Evolutionary conservation across 2,329 filamentous ascomycete genomes (phyloP), one percentile per base, ranked within the genome.

Genomic region (Stagonosporopsis cucurbitacearum): DNA sequence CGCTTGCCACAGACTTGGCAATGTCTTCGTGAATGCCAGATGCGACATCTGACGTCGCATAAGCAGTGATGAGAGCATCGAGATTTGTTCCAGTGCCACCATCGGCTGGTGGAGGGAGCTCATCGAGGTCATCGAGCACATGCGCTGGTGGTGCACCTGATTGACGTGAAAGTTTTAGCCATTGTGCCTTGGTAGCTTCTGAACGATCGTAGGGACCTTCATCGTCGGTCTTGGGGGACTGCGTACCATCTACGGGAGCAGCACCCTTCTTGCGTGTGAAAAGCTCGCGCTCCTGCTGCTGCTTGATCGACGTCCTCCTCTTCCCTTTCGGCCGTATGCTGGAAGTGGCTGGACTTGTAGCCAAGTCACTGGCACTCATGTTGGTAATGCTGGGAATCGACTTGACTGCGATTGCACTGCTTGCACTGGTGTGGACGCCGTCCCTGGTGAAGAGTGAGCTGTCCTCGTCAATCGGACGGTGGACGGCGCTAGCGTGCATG

Each of bases 251-350:
- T 53, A 85, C 82, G 12, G 75, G 66, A 6, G 84, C 80, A 5
- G 81, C 76, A 46, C 83, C 84, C 77, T 87, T 90, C 75, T 91
- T 92, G 26, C 94, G 86, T 0, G 93, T 96, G 71, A 90, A 99
- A 1, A 99, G 84, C 70, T 96, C 91, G 46, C 90, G 86, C 68
- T 98, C 95, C 74, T 99, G 95, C 62, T 89, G 91, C 66, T 90
- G 82, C 64, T 88, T 90, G 57, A 99, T 83, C 0, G 94, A 98
- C 52, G 93, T 86, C 50, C 88, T 87, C 23, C 92, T 87, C 68
- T 87, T 90, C 61, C 78, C 81, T 70, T 84, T 88, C 0, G 89
- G 90, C 47, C 90, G 84, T 6, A 85, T 79, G 23, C 84, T 81
- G 0, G 86, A 84, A 3, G 84, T 84, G 48, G 88, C 84, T 3